Conservation (phyloP, 441 rosid genomes). For the Iberis amara region DNA sequence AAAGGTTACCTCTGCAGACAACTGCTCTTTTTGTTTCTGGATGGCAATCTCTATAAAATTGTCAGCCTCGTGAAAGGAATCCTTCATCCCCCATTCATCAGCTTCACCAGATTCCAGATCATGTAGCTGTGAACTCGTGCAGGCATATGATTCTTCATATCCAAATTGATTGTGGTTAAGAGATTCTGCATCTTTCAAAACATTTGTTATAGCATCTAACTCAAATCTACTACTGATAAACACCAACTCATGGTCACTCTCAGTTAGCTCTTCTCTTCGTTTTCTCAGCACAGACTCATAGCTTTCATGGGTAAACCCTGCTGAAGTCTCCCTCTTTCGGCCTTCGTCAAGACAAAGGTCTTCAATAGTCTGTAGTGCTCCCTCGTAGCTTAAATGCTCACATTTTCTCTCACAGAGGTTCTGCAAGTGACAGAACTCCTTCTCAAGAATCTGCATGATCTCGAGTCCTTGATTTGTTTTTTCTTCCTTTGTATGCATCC, state of each 20-base stretch:
- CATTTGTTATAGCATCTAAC: constrained; percentile 59
- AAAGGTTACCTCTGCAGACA: constrained; percentile 65
- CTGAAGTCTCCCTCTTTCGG: constrained; percentile 59
- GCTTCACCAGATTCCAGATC: constrained; percentile 84
- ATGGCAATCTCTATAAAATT: constrained; percentile 69
- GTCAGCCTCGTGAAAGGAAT: constrained; percentile 58
- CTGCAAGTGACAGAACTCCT: constrained; percentile 71
- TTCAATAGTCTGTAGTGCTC: constrained; percentile 75
- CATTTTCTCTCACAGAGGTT: constrained; percentile 77
- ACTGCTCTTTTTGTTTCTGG: constrained; percentile 76
- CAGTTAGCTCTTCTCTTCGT: constrained; percentile 61
- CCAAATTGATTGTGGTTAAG: constrained; percentile 67
- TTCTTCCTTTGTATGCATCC: constrained; percentile 66
- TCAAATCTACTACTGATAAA: constrained; percentile 50
- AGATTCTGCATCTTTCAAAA: constrained; percentile 72
- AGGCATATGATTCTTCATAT: constrained; percentile 51
- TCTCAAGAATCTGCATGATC: constrained; percentile 67
- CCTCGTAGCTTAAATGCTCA: constrained; percentile 71
- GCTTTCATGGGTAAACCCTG: constrained; percentile 47
- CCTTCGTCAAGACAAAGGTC: constrained; percentile 77
- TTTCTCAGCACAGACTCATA: constrained; percentile 60
- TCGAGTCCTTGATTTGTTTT: constrained; percentile 66
- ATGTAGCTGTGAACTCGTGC: constrained; percentile 58
- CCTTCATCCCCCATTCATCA: constrained; percentile 67
- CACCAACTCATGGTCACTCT: constrained; percentile 44